Conservation (phyloP, 2,329 filamentous ascomycete genomes). For the Metarhizium humberi region DNA sequence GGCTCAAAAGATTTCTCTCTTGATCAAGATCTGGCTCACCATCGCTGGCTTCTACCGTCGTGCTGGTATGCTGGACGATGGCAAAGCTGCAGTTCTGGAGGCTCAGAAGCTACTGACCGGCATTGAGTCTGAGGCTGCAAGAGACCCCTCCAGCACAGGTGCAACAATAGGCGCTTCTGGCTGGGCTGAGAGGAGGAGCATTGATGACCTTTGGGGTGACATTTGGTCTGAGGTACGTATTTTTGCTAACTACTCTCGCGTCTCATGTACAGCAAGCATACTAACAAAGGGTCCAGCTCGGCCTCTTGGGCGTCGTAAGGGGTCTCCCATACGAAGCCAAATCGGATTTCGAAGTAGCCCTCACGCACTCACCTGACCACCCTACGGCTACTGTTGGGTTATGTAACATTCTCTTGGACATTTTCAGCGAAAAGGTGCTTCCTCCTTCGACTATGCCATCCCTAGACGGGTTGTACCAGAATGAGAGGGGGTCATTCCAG, state of each 20-base stretch:
- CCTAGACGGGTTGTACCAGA: slow-evolving; percentile 16
- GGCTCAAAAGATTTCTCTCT: slow-evolving; percentile 38
- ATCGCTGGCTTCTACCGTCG: slow-evolving; percentile 82
- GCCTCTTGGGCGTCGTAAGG: slow-evolving; percentile 54
- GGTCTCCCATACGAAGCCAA: slow-evolving; percentile 59
- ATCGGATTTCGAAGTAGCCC: slow-evolving; percentile 69
- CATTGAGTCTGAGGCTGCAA: slow-evolving; percentile 58
- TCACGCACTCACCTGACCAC: slow-evolving; percentile 74
- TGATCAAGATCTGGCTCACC: slow-evolving; percentile 82
- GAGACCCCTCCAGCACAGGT: slow-evolving; percentile 52
- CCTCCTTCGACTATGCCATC: slow-evolving; percentile 45
- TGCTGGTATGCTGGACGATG: slow-evolving; percentile 71
- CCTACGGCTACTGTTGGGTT: slow-evolving; percentile 71
- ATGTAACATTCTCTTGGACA: slow-evolving; percentile 76
- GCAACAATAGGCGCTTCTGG: slow-evolving; percentile 50
- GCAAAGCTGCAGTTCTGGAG: slow-evolving; percentile 70
- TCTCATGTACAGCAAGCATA: neutral
- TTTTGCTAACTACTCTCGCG: neutral
- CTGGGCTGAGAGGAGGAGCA: slow-evolving; percentile 74
- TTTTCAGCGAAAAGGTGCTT: slow-evolving; percentile 62
- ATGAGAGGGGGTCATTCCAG: neutral
- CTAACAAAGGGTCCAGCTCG: slow-evolving; percentile 43
- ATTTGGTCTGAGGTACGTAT: slow-evolving; percentile 63
- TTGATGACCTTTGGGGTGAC: slow-evolving; percentile 79
- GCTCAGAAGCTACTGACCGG: slow-evolving; percentile 65